A percentile compares a stretch with the other conserved stretches of the same genome.
These are phyloP conservation scores for Talaromyces pinophilus DNA, from an alignment of 2,329 filamentous ascomycete species.

Conservation along the genomic window DNA sequence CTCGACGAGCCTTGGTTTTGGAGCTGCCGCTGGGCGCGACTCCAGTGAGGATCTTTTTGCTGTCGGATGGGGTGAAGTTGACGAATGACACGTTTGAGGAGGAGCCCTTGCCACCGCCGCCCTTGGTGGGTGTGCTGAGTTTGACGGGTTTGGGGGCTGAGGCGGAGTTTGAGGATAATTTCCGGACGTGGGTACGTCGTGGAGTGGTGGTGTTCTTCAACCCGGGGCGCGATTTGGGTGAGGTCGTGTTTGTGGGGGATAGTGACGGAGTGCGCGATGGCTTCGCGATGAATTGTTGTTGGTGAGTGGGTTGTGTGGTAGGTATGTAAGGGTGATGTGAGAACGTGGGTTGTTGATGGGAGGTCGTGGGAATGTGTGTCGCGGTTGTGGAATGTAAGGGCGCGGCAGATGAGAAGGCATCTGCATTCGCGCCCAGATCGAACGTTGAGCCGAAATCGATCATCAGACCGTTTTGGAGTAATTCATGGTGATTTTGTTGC, in stretches of 20 bases:
- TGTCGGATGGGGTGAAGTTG: conserved; percentile 85
- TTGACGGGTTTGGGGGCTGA: conserved; percentile 34
- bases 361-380: conserved; percentile 22
- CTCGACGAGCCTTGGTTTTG: conserved; percentile 91
- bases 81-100: conserved; percentile 66
- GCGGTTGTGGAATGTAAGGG: conserved; percentile 28
- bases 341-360: conserved; percentile 16
- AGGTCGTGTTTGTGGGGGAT: conserved; percentile 37
- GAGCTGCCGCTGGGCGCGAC: conserved; percentile 88
- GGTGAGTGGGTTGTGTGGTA: conserved; percentile 30
- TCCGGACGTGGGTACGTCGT: conserved; percentile 44
- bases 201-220: conserved; percentile 33
- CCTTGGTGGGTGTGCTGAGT: conserved; percentile 35
- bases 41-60: conserved; percentile 75
- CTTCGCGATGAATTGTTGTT: conserved; percentile 24
- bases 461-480: conserved; percentile 44
- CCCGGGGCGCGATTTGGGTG: conserved; percentile 33
- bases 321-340: conserved; percentile 22
- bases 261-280: conserved; percentile 41
- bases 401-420: conserved; percentile 31
- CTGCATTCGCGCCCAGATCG: conserved; percentile 34
- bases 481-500: conserved; percentile 34
- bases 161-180: conserved; percentile 42
- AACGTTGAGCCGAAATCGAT: conserved; percentile 42
- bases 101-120: conserved; percentile 17